Percentiles rank a stretch among this genome's conserved stretches.
Conservation (phyloP, 169 alveolate species). For the Eimeria maxima region DNA sequence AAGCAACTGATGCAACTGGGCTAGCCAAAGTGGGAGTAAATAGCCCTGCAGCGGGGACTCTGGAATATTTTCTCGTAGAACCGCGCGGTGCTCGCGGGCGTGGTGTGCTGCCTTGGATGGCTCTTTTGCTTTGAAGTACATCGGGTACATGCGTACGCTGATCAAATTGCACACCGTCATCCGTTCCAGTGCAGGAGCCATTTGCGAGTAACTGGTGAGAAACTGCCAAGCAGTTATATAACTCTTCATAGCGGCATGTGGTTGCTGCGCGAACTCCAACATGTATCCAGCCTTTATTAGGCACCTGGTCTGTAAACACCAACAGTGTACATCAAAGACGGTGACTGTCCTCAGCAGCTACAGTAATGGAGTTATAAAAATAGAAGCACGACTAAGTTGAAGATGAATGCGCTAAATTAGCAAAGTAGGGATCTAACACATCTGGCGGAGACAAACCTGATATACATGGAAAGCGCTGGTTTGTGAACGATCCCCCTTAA, state of each 20-base stretch:
- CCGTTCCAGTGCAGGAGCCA: slow-evolving; percentile 83
- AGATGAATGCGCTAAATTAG: neutral
- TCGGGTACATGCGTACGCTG: slow-evolving; percentile 83
- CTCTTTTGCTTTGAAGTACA: slow-evolving; percentile 82
- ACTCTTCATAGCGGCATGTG: slow-evolving; percentile 84
- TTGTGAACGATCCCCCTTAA: slow-evolving; percentile 69
- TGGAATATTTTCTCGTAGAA: slow-evolving; percentile 79
- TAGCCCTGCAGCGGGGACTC: slow-evolving; percentile 71
- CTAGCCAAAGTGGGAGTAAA: slow-evolving; percentile 83
- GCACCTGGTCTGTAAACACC: slow-evolving; percentile 69
- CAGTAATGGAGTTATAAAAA: neutral
- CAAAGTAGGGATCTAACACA: neutral
- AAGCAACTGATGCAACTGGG: slow-evolving; percentile 81
- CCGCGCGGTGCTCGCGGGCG: slow-evolving; percentile 84
- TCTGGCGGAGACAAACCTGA: slow-evolving; percentile 64
- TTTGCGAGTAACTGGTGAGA: slow-evolving; percentile 79
- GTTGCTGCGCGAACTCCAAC: slow-evolving; percentile 82
- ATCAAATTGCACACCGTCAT: slow-evolving; percentile 80
- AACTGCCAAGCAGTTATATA: slow-evolving; percentile 84
- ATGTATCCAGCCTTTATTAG: slow-evolving; percentile 83
- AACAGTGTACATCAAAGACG: neutral
- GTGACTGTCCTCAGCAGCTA: neutral
- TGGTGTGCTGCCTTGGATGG: slow-evolving; percentile 84
- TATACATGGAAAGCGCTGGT: slow-evolving; percentile 79
- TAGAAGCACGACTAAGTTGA: neutral